Evolutionary conservation across 176 grass and related monocot species (phyloP), one percentile per base, ranked within the genome.

Genomic region (Musa acuminata): DNA sequence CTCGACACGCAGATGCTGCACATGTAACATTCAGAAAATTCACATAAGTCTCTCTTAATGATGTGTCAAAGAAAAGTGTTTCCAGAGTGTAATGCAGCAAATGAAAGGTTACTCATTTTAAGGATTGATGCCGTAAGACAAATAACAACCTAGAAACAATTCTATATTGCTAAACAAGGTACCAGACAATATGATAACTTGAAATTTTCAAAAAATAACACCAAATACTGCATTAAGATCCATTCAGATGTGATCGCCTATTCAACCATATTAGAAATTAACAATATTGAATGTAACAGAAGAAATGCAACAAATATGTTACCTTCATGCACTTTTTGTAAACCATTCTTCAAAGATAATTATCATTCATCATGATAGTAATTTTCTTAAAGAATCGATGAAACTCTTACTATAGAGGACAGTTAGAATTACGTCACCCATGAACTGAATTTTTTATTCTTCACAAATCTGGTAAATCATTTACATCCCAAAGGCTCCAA

Each of bases 1-100:
- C 85, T 98, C 90, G 1, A 93, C 85, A 27, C 90, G 85, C 82
- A 98, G 83, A 88, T 91, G 91, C 94, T 98, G 86, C 79, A 72
- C 23, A 35, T 5, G 29, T 29, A 78, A 43, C 20, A 84, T 43
- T 35, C 68, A 17, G 51, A 88, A 74, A 71, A 72, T 82, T 53
- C 21, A 69, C 9, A 49, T 71, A 35, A 35, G 8, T 27, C 16
- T 2, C 13, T 14, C 11, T 27, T 29, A 55, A 0, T 27, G 17
- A 26, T 29, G 19, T 10, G 1, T 25, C 52, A 13, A 19, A 58
- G 22, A 71, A 23, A 67, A 35, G 29, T 11, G 8, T 11, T 29
- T 67, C 16, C 22, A 69, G 19, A 9, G 25, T 49, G 17, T 50
- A 24, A 70, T 3, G 21, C 7, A 70, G 2, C 1, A 65, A 65